Percentiles rank a stretch among this genome's conserved stretches.
phyloP scores from a whole-genome alignment of 2,329 filamentous ascomycete species.

The Penicillium fuscoglaucum region DNA sequence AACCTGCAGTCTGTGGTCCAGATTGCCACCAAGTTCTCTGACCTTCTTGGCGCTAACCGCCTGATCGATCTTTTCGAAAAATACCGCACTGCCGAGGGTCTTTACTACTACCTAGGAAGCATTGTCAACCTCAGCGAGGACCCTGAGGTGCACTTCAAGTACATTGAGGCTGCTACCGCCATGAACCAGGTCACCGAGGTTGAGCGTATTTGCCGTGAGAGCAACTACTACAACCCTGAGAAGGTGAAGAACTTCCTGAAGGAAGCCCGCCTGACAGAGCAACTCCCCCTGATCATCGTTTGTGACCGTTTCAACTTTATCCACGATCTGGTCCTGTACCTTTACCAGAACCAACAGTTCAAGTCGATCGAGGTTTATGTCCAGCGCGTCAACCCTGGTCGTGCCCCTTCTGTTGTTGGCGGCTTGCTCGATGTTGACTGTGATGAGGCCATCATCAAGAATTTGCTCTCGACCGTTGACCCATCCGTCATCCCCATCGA shows the following conservation, averaged over 20 bases:
- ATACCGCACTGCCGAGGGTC: slow-evolving; percentile 93
- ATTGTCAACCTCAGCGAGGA: slow-evolving; percentile 97
- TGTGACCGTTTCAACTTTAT: slow-evolving; percentile 99
- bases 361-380: slow-evolving; percentile 98
- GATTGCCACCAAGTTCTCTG: slow-evolving; percentile 96
- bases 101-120: slow-evolving; percentile 97
- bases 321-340: slow-evolving; percentile 90
- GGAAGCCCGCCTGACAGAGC: slow-evolving; percentile 87
- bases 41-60: slow-evolving; percentile 81
- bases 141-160: slow-evolving; percentile 96
- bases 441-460: slow-evolving; percentile 94
- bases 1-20: slow-evolving; percentile 94
- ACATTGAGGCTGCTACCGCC: slow-evolving; percentile 93
- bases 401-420: slow-evolving; percentile 89
- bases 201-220: slow-evolving; percentile 94
- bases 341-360: slow-evolving; percentile 99
- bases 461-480: slow-evolving; percentile 79
- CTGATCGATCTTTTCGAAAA: slow-evolving; percentile 95
- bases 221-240: slow-evolving; percentile 83
- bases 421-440: slow-evolving; percentile 95
- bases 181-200: slow-evolving; percentile 95
- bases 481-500: slow-evolving; percentile 87
- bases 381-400: slow-evolving; percentile 88
- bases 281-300: slow-evolving; percentile 94
- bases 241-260: slow-evolving; percentile 99